A percentile compares a stretch with the other conserved stretches of the same genome.
Evolutionary conservation across 225 moss, liverwort and hornwort genomes (phyloP).

Genomic region (Antitrichia curtipendula): DNA sequence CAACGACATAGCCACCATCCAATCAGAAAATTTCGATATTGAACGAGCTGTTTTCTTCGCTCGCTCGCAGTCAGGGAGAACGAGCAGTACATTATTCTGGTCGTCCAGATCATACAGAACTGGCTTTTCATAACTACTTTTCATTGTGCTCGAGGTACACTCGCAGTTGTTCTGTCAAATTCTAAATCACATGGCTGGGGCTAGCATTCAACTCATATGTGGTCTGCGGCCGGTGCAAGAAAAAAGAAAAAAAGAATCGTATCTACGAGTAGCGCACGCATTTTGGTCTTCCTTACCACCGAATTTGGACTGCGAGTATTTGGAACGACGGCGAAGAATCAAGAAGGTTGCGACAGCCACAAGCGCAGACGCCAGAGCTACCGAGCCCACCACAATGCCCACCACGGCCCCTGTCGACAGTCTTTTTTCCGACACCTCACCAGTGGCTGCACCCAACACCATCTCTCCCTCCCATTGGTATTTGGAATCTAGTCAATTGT

Average conservation of each 20-base stretch:
- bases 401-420: conserved; percentile 18
- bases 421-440: background rate
- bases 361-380: background rate
- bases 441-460: background rate
- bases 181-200: background rate
- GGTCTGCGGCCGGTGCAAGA: background rate
- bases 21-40: background rate
- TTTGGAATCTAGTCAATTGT: background rate
- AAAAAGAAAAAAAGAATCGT: background rate
- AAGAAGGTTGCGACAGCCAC: background rate
- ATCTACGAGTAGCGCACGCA: background rate
- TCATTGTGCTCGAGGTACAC: background rate
- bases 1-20: background rate
- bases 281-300: background rate
- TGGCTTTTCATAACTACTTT: background rate
- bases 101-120: background rate
- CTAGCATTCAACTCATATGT: background rate
- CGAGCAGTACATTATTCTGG: background rate
- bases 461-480: background rate
- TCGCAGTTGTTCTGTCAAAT: background rate
- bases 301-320: background rate
- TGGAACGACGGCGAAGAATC: background rate
- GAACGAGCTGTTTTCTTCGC: background rate
- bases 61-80: background rate
- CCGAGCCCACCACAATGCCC: conserved; percentile 15